These are phyloP conservation scores for Lipomyces spencermartinsiae DNA, from an alignment of 805 yeast species.

Conservation along the genomic window DNA sequence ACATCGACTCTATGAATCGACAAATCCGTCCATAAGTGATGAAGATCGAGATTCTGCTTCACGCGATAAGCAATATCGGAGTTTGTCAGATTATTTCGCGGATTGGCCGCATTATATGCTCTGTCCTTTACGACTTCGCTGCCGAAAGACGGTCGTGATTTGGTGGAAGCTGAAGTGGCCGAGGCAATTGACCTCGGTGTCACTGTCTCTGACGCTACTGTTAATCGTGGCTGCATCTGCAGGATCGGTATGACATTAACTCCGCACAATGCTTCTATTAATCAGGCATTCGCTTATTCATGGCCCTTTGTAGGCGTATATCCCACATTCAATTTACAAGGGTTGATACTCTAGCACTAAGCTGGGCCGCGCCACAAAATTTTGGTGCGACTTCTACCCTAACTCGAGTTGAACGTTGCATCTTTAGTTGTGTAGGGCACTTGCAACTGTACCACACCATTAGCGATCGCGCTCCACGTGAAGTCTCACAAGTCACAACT, in stretches of 20 bases:
- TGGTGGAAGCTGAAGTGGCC: not conserved
- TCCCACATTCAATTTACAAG: too few species aligned
- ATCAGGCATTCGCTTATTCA: not conserved
- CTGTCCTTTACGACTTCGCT: constrained; percentile 14
- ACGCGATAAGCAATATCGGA: constrained; percentile 39
- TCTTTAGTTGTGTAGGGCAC: too few species aligned
- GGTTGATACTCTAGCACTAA: too few species aligned
- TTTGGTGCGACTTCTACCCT: too few species aligned
- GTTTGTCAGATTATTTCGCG: constrained; percentile 22
- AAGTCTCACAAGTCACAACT: too few species aligned
- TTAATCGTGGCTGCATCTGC: not conserved
- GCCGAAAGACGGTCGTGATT: constrained; percentile 5
- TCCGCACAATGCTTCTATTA: not conserved
- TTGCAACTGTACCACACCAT: too few species aligned
- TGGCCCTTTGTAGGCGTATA: too few species aligned
- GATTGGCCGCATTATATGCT: constrained; percentile 21
- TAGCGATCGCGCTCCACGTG: too few species aligned
- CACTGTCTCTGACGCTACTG: not conserved
- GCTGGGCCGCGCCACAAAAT: too few species aligned
- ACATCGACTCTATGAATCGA: constrained; percentile 30
- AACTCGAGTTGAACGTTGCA: too few species aligned
- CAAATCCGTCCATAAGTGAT: constrained; percentile 49
- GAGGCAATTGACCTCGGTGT: not conserved
- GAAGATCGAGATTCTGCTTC: constrained; percentile 45
- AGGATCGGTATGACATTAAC: not conserved